A percentile compares a stretch with the other conserved stretches of the same genome.
phyloP scores from a whole-genome alignment of 352 stramenopile species.

The Globisporangium iwayamae region DNA sequence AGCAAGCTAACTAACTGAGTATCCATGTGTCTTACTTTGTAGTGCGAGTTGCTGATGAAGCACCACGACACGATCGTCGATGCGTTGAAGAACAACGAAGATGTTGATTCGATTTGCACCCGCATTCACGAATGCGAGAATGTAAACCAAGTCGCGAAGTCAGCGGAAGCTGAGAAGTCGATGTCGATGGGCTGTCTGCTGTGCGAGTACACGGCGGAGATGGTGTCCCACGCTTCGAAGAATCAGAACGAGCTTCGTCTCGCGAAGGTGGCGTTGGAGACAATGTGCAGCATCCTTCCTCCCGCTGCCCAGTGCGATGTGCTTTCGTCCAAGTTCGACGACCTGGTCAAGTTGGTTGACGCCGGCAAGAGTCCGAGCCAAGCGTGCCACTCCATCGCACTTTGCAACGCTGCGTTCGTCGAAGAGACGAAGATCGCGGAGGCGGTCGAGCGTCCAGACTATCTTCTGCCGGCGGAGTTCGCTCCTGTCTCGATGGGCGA shows the following conservation, averaged over 20 bases:
- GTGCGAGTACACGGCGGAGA: constrained; percentile 74
- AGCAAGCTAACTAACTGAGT: neutral
- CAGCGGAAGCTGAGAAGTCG: constrained; percentile 22
- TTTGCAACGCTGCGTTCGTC: constrained; percentile 51
- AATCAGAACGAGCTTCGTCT: constrained; percentile 50
- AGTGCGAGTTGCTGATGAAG: constrained; percentile 55
- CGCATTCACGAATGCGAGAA: constrained; percentile 38
- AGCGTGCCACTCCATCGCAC: constrained; percentile 48
- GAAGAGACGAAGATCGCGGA: constrained; percentile 19
- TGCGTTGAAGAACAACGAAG: constrained; percentile 44
- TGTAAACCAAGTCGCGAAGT: constrained; percentile 8
- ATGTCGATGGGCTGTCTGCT: constrained; percentile 70
- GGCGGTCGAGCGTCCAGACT: constrained; percentile 21
- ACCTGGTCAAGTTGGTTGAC: constrained; percentile 50
- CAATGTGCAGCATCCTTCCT: constrained; percentile 72
- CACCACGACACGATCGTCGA: constrained; percentile 50
- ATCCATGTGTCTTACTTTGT: neutral
- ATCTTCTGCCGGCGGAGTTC: constrained; percentile 18
- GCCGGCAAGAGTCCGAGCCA: constrained; percentile 57
- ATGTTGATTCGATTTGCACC: constrained; percentile 48
- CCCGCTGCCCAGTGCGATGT: constrained; percentile 54
- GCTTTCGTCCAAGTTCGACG: constrained; percentile 77
- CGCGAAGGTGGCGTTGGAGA: constrained; percentile 67
- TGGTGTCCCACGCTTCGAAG: constrained; percentile 43
- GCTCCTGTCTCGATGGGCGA: constrained; percentile 29